Percentiles rank a stretch among this genome's conserved stretches.
Conservation (phyloP, 345 rosid genomes). For the Syzygium aromaticum region DNA sequence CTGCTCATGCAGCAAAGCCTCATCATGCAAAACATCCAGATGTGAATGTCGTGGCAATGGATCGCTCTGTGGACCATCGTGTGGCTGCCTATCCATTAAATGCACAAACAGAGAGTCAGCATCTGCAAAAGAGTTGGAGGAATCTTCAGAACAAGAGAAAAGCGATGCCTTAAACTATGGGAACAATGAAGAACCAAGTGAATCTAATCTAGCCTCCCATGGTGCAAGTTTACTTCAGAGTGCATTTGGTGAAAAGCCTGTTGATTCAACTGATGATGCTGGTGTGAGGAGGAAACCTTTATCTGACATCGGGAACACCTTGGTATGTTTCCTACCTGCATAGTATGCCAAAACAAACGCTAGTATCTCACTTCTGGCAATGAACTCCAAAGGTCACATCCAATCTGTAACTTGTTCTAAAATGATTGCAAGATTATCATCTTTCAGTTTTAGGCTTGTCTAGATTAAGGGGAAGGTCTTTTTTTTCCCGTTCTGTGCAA, state of each 20-base stretch:
- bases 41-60: slow-evolving; percentile 69
- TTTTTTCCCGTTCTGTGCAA: background rate
- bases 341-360: background rate
- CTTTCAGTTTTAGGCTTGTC: background rate
- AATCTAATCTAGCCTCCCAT: slow-evolving; percentile 43
- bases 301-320: slow-evolving; percentile 76
- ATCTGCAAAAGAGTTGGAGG: slow-evolving; percentile 9
- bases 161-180: background rate
- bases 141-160: slow-evolving; percentile 7
- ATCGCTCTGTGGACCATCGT: slow-evolving; percentile 56
- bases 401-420: background rate
- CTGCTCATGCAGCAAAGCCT: slow-evolving; percentile 56
- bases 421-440: background rate
- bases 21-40: slow-evolving; percentile 69
- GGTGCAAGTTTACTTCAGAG: slow-evolving; percentile 78
- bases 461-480: background rate
- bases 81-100: slow-evolving; percentile 49
- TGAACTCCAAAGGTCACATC: background rate
- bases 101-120: slow-evolving; percentile 51
- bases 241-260: slow-evolving; percentile 46
- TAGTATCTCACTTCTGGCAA: background rate
- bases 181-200: slow-evolving; percentile 19
- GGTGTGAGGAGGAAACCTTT: slow-evolving; percentile 64
- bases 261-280: slow-evolving; percentile 27
- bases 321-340: slow-evolving; percentile 20